A percentile compares a stretch with the other conserved stretches of the same genome.
These are phyloP conservation scores for Cerrena zonata DNA, from an alignment of 1,284 basidiomycete species.

Conservation along the genomic window DNA sequence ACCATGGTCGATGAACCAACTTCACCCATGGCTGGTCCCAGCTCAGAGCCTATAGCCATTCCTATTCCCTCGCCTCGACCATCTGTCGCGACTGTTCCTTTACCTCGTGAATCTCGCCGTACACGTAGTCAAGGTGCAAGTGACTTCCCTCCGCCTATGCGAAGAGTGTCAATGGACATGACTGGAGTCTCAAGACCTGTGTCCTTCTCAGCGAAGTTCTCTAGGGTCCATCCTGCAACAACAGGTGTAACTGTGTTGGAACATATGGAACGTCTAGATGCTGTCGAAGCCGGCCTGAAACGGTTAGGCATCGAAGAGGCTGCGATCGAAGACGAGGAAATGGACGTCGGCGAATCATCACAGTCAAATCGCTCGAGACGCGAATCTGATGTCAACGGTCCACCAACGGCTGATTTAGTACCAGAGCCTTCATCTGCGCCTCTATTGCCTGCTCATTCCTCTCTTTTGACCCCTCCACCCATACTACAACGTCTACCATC, in stretches of 20 bases:
- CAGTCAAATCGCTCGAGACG: conserved; percentile 5
- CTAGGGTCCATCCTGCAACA: conserved; percentile 72
- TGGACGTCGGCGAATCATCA: conserved; percentile 28
- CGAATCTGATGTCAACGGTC: conserved; percentile 8
- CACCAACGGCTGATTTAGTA: neutral
- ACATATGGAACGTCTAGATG: conserved; percentile 74
- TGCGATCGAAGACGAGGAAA: conserved; percentile 45
- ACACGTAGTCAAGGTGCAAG: conserved; percentile 55
- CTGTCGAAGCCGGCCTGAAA: conserved; percentile 72
- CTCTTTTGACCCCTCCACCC: conserved; percentile 20
- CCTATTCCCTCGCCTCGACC: conserved; percentile 44
- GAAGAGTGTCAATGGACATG: conserved; percentile 56
- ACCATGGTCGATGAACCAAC: conserved; percentile 33
- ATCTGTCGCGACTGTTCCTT: conserved; percentile 58
- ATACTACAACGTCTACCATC: conserved; percentile 35
- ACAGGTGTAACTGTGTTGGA: conserved; percentile 77
- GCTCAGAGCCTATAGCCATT: neutral
- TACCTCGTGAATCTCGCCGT: conserved; percentile 35
- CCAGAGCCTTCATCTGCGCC: neutral
- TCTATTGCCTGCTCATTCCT: conserved; percentile 9
- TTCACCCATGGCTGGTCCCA: conserved; percentile 20
- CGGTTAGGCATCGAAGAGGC: conserved; percentile 57
- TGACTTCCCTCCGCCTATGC: conserved; percentile 70
- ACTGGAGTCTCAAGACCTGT: conserved; percentile 54
- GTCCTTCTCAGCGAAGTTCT: conserved; percentile 72